phyloP scores from a whole-genome alignment of 2,329 filamentous ascomycete genomes.

The Ophiostoma triangulosporum region DNA sequence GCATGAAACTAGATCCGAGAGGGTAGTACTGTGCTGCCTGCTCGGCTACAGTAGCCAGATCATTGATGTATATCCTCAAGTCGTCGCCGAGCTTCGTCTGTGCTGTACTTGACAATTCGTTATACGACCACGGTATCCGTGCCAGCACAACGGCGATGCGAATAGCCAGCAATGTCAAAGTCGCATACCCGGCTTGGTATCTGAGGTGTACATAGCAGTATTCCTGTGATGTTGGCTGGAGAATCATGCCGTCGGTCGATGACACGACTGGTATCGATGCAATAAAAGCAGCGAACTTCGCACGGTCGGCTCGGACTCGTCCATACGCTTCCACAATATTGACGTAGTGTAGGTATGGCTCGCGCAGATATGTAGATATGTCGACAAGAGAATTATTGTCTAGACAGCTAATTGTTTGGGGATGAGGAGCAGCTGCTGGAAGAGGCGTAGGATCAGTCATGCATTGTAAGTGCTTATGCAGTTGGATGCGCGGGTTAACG shows the following conservation, averaged over 20 bases:
- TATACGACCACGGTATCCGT: neutral
- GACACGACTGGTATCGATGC: neutral
- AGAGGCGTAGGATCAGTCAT: neutral
- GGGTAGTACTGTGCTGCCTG: slow-evolving; percentile 9
- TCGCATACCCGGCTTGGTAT: slow-evolving; percentile 6
- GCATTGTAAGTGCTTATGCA: slow-evolving; percentile 1
- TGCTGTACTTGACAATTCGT: neutral
- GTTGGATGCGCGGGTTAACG: slow-evolving; percentile 10
- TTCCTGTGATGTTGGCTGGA: neutral
- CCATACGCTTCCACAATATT: neutral
- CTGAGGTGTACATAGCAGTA: slow-evolving; percentile 4
- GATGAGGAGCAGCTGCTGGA: neutral
- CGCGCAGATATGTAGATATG: neutral
- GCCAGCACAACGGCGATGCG: slow-evolving; percentile 6
- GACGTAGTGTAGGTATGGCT: neutral
- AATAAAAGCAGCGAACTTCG: neutral
- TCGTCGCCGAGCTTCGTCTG: neutral
- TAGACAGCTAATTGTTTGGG: neutral
- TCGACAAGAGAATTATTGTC: neutral
- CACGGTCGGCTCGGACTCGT: neutral
- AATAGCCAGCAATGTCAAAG: slow-evolving; percentile 8
- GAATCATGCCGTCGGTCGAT: neutral
- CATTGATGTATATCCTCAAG: neutral
- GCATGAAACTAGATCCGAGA: slow-evolving; percentile 11
- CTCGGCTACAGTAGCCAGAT: slow-evolving; percentile 2